A percentile compares a stretch with the other conserved stretches of the same genome.
Evolutionary conservation across 1,284 basidiomycete genomes (phyloP).

Genomic region (Papiliotrema flavescens): DNA sequence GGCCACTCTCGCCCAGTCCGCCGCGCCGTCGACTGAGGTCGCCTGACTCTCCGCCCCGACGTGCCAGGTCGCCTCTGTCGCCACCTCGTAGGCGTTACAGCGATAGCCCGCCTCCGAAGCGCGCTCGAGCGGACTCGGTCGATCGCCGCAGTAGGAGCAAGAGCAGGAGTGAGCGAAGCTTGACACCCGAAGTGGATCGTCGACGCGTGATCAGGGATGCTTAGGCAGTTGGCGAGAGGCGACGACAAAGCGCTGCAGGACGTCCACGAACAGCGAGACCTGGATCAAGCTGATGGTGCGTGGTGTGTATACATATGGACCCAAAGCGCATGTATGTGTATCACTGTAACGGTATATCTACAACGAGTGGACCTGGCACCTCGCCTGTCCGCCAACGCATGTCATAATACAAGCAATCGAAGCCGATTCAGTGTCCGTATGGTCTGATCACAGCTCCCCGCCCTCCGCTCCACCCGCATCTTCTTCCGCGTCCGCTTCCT

Average conservation of each 20-base stretch:
- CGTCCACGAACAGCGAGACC: no score
- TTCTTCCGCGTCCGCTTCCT: not conserved
- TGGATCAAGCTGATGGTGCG: no score
- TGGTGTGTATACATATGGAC: not conserved
- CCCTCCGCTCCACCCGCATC: not conserved
- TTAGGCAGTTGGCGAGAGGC: not conserved
- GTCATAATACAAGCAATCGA: no score
- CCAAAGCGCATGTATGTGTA: not conserved
- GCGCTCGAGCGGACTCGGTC: slow-evolving; percentile 6
- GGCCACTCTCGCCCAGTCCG: no score
- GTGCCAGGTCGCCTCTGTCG: slow-evolving; percentile 9
- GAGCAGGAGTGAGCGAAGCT: slow-evolving; percentile 25
- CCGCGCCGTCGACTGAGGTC: not conserved
- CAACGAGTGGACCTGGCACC: not conserved
- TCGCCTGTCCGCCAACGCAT: not conserved
- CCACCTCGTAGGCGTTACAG: slow-evolving; percentile 6
- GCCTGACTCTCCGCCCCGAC: slow-evolving; percentile 18
- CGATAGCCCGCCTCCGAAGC: slow-evolving; percentile 17
- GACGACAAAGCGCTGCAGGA: no score
- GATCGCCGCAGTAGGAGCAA: slow-evolving; percentile 11
- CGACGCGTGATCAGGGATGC: slow-evolving; percentile 13
- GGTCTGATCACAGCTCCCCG: not conserved
- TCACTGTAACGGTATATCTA: not conserved
- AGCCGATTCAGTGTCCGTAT: not conserved
- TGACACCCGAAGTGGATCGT: slow-evolving; percentile 26